Base-by-base conservation (phyloP, 2,329 filamentous ascomycete species). In the Ophiostoma ulmi region DNA sequence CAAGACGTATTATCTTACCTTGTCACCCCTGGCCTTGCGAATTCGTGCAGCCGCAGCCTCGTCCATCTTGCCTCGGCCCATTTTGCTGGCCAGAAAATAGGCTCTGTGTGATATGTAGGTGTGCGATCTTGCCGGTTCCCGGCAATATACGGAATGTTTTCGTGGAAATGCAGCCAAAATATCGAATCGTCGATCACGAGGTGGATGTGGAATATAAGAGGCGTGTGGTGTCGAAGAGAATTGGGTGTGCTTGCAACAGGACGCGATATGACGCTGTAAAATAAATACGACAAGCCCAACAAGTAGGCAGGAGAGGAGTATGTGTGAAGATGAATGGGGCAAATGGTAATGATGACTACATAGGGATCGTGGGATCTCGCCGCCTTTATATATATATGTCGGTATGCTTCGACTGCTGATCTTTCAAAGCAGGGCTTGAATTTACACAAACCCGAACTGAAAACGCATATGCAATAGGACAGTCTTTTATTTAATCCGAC, bases 51-150 rank as follows among this genome's bases (percentile, higher is more conserved):
- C 81, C 5, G 80, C 79, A 20, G 78, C 78, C 3, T 80, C 78
- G 73, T 83, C 80, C 81, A 83, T 83, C 72, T 80, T 81, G 36
- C 76, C 76, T 66, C 77, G 77, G 5, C 77, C 77, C 78, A 80
- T 80, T 36, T 35, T 39, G 20, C 35, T 38, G 14, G 10, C 13
- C 22, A 39, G 61, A 63, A 35, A 63, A 58, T 5, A n/a, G 31
- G 14, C 44, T n/a, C 22, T 58, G n/a, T 26, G 11, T 58, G 52
- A 58, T 26, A 17, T 20, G 44, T 20, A 35, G 35, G 39, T 36
- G n/a, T 31, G 61, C 11, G 22, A 22, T 22, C 26, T 22, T 58
- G 22, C 22, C 22, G 52, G 22, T 4, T 58, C 3, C 22, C 31
- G 22, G 52, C 17, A 48, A 20, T n/a, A 5, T 48, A 20, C 17